Percentiles rank a stretch among this genome's conserved stretches.
Evolutionary conservation across 257 asterid species (phyloP).

Genomic region (Ophiorrhiza pumila): DNA sequence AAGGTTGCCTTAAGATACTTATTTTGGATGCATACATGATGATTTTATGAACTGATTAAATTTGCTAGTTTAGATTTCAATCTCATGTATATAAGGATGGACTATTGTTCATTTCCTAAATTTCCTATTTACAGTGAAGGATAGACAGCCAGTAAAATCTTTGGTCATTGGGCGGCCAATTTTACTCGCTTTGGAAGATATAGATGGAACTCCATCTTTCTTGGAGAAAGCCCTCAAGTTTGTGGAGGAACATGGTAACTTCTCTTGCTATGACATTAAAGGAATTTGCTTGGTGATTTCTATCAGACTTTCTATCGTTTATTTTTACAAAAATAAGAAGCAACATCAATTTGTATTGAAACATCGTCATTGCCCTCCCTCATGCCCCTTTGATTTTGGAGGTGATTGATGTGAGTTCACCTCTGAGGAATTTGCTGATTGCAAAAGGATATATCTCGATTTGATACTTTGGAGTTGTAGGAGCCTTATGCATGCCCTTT

Average conservation of each 20-base stretch:
- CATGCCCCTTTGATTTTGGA: not conserved
- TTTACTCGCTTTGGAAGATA: slow-evolving; percentile 96
- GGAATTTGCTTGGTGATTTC: not conserved
- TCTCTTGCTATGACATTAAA: slow-evolving; percentile 14
- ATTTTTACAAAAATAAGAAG: not conserved
- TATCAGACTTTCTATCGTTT: not conserved
- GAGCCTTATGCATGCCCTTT: not conserved
- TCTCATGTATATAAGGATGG: slow-evolving; percentile 11
- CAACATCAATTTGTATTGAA: not conserved
- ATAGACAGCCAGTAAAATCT: slow-evolving; percentile 66
- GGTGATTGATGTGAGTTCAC: not conserved
- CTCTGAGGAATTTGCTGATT: not conserved
- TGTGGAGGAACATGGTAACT: slow-evolving; percentile 82
- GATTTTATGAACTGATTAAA: not conserved
- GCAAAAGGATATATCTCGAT: not conserved
- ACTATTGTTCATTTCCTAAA: slow-evolving; percentile 1
- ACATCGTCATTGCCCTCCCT: not conserved
- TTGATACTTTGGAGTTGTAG: not conserved
- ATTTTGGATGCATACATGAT: not conserved
- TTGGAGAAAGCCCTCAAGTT: slow-evolving; percentile 95
- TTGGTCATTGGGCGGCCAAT: slow-evolving; percentile 87
- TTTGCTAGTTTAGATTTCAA: slow-evolving; percentile 1
- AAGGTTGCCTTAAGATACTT: not conserved
- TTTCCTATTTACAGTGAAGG: slow-evolving; percentile 50
- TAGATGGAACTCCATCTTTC: slow-evolving; percentile 96